Evolutionary conservation across 169 alveolate genomes (phyloP).

Genomic region (Plasmodium yoelii): DNA sequence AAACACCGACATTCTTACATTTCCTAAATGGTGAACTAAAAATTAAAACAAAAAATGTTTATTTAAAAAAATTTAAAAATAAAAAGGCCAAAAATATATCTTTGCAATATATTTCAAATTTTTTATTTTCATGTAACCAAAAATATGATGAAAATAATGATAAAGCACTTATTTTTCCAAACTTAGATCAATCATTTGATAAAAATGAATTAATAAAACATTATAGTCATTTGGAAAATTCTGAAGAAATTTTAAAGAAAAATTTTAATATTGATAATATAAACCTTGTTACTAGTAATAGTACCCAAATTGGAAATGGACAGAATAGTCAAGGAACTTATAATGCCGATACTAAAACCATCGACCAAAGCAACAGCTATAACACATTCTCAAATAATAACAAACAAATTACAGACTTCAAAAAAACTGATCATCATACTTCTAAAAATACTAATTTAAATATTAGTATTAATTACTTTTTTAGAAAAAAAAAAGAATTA

Average conservation of each 20-base stretch:
- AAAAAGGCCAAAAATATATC: background rate
- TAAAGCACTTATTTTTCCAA: background rate
- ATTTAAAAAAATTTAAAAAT: background rate
- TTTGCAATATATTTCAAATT: background rate
- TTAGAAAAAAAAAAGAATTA: slow-evolving; percentile 58
- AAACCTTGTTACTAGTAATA: background rate
- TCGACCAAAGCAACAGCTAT: background rate
- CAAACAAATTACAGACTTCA: background rate
- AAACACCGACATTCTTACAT: background rate
- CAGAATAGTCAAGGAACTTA: background rate
- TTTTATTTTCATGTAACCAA: background rate
- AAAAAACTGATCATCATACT: background rate
- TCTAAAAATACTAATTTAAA: slow-evolving; percentile 31
- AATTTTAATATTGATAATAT: slow-evolving; percentile 1
- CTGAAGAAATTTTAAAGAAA: slow-evolving; percentile 17
- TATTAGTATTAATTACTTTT: slow-evolving; percentile 69
- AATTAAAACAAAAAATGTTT: background rate
- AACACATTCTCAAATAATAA: background rate
- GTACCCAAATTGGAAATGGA: background rate
- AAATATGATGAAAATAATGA: background rate
- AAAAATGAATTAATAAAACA: slow-evolving; percentile 42
- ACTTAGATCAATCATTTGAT: background rate
- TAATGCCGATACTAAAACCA: background rate
- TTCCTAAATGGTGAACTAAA: background rate
- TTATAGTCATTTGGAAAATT: slow-evolving; percentile 66